phyloP scores from a whole-genome alignment of 2,329 filamentous ascomycete species.

The Aspergillus novofumigatus region DNA sequence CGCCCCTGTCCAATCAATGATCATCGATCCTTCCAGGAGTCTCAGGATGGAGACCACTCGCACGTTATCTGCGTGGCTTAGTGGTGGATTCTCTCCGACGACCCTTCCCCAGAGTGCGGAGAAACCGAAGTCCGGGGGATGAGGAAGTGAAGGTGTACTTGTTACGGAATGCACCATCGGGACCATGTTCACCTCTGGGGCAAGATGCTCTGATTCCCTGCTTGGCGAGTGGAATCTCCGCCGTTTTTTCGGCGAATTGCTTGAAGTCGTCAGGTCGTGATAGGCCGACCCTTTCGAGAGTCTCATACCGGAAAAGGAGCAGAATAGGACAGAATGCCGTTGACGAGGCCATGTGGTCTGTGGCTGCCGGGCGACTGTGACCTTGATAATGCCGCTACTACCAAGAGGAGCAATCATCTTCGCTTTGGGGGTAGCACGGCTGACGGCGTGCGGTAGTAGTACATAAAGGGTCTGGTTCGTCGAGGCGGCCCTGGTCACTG shows the following conservation, averaged over 20 bases:
- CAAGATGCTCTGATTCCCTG: neutral
- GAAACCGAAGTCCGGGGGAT: constrained; percentile 6
- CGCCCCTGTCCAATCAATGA: neutral
- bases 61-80: neutral
- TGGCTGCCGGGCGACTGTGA: neutral
- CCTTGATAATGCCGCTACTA: neutral
- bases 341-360: neutral
- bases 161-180: neutral
- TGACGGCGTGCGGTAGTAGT: neutral
- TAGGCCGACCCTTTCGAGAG: neutral
- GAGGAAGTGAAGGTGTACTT: neutral
- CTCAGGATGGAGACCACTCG: neutral
- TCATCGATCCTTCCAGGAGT: neutral
- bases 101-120: constrained; percentile 13
- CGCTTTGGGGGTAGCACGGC: neutral
- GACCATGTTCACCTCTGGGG: neutral
- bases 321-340: neutral
- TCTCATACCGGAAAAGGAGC: neutral
- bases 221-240: neutral
- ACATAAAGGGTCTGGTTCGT: neutral
- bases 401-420: neutral
- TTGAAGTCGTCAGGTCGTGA: neutral
- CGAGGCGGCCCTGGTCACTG: neutral
- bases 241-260: neutral
- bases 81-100: constrained; percentile 12